Conservation (phyloP, 2,329 filamentous ascomycete genomes). For the Sporothrix brasiliensis region DNA sequence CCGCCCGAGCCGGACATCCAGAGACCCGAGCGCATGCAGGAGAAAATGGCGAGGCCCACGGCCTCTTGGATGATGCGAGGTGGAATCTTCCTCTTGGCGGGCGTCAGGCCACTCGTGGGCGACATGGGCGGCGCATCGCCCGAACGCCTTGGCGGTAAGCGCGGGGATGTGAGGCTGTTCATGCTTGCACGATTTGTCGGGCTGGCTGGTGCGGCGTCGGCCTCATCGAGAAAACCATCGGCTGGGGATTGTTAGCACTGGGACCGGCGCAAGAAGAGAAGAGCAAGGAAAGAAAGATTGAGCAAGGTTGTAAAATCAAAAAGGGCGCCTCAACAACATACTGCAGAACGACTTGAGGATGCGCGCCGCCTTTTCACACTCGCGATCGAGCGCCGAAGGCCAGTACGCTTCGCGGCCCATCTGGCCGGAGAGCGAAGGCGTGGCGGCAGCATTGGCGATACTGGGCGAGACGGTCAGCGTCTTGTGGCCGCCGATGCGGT, state of each 20-base stretch:
- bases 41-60: constrained; percentile 89
- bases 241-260: constrained; percentile 44
- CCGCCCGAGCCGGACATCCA: constrained; percentile 92
- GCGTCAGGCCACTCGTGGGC: constrained; percentile 46
- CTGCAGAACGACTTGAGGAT: constrained; percentile 76
- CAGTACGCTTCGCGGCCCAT: constrained; percentile 74
- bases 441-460: constrained; percentile 32
- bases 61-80: constrained; percentile 83
- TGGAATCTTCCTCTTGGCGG: constrained; percentile 79
- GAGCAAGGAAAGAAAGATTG: constrained; percentile 44
- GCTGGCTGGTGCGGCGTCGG: constrained; percentile 42
- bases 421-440: constrained; percentile 73
- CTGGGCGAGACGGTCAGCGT: constrained; percentile 33
- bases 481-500: constrained; percentile 32
- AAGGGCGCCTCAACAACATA: constrained; percentile 63
- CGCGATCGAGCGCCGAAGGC: constrained; percentile 73
- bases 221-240: constrained; percentile 59
- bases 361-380: constrained; percentile 76
- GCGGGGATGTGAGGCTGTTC: constrained; percentile 33
- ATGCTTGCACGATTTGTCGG: constrained; percentile 35
- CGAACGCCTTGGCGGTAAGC: constrained; percentile 30
- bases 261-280: constrained; percentile 53
- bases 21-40: constrained; percentile 89
- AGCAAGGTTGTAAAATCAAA: constrained; percentile 62
- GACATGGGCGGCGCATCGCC: constrained; percentile 31